Percentiles rank a stretch among this genome's conserved stretches.
These are phyloP conservation scores for Xerophyta viscosa DNA, from an alignment of 106 monocot species.

Conservation along the genomic window DNA sequence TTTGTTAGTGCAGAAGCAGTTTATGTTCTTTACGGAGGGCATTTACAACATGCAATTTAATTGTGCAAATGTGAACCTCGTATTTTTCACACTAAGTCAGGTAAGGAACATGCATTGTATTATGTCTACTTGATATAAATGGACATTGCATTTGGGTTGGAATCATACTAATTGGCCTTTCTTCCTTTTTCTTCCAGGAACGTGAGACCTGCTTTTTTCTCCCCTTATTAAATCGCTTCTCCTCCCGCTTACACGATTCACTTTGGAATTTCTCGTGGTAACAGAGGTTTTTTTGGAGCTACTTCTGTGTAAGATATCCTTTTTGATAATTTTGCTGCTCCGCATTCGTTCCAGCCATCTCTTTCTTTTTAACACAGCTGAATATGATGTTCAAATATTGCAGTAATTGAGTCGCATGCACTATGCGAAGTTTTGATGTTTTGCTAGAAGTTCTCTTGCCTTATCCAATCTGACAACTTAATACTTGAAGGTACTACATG, in stretches of 20 bases:
- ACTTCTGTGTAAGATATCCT: conserved; percentile 37
- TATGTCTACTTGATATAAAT: neutral
- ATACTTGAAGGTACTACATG: too few species aligned
- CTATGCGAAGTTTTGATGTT: neutral
- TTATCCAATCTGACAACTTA: too few species aligned
- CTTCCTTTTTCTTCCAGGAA: conserved; percentile 4
- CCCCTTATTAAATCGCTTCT: too few species aligned
- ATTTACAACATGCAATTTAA: too few species aligned
- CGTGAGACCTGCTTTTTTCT: conserved; percentile 4
- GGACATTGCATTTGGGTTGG: neutral
- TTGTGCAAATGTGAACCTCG: too few species aligned
- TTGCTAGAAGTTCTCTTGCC: neutral
- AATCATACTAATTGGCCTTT: neutral
- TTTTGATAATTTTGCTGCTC: conserved; percentile 17
- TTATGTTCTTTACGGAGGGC: too few species aligned
- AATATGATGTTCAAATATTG: neutral
- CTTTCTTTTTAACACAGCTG: conserved; percentile 11
- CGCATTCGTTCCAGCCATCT: conserved; percentile 7
- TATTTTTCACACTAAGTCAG: too few species aligned
- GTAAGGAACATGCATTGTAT: too few species aligned
- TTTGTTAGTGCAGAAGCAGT: too few species aligned
- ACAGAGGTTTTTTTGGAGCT: conserved; percentile 12
- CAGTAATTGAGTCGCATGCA: conserved; percentile 2
- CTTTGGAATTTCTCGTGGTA: neutral
- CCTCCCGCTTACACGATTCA: too few species aligned